Base-by-base conservation (phyloP, 352 stramenopile genomes). In the Globisporangium radiosum region DNA sequence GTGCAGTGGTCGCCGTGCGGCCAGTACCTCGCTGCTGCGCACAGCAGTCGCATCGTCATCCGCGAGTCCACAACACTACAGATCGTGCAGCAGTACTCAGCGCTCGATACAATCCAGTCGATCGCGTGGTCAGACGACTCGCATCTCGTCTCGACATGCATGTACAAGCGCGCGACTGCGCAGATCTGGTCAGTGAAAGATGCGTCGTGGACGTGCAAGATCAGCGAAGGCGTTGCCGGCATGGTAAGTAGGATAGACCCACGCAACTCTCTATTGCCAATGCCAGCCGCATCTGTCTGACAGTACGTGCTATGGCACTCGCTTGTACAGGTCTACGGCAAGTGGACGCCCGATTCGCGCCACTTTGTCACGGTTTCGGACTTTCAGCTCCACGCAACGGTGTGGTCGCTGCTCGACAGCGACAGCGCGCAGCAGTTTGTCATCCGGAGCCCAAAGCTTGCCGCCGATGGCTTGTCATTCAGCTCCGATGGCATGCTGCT, bases 281-380 rank as follows among this genome's bases (percentile, higher is more conserved):
- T 25, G 19, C 19, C 19, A 25, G 19, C 19, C 19, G 19, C 19
- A 25, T 25, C 19, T 25, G 1, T 25, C 19, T 25, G 19, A 25
- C 19, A 25, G 19, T 25, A 25, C 19, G 19, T 25, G 1, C 19
- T 25, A 25, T 25, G 19, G 19, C 19, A 25, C 19, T 25, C 19
- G 19, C 19, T 25, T 56, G n/a, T 19, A 15, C 45, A 71, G 53
- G 52, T 66, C 5, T 69, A 67, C 43, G 74, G 65, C 3, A 62
- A 70, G 44, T 94, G 84, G 84, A 63, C 67, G 0, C 78, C 84
- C 0, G 81, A 88, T 42, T 67, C 78, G 50, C 75, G 79, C 14
- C 84, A 94, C 49, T 55, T 91, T 5, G 66, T 94, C 55, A 92
- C 82, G 0, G 77, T 94, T 11, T 86, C 84, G n/a, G 85, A 94